Conservation (phyloP, 192 early-diverging fungal genomes). For the Phycomyces blakesleeanus region DNA sequence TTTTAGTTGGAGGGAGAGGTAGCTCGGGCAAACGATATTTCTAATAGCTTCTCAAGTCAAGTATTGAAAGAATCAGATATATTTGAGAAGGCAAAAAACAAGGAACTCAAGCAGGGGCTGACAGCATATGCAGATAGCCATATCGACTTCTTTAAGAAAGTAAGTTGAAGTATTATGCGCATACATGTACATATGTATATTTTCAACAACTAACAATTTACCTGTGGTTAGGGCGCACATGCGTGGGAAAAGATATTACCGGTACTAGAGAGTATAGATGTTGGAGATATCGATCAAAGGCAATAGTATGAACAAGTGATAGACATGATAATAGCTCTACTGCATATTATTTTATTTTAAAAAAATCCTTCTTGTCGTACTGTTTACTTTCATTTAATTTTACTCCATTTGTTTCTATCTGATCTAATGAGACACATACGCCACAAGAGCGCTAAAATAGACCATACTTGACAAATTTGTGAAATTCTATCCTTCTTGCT, state of each 20-base stretch:
- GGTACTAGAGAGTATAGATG: conserved; percentile 65
- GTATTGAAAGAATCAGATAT: conserved; percentile 80
- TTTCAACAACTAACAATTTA: not conserved
- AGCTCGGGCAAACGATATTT: conserved; percentile 66
- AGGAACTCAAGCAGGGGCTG: conserved; percentile 76
- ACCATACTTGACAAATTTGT: no score
- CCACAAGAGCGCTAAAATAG: not conserved
- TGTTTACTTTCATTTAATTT: conserved; percentile 1
- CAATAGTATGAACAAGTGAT: not conserved
- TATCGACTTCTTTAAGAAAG: conserved; percentile 80
- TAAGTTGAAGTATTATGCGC: conserved; percentile 22
- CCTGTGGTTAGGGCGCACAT: conserved; percentile 43
- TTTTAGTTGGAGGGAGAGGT: conserved; percentile 78
- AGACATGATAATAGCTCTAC: not conserved
- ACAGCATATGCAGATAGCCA: conserved; percentile 74
- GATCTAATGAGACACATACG: not conserved
- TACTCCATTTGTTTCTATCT: not conserved
- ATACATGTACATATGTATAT: not conserved
- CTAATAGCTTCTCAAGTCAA: conserved; percentile 71
- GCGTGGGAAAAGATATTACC: conserved; percentile 88
- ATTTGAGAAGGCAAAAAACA: conserved; percentile 75
- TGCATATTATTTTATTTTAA: not conserved
- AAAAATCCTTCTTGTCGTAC: not conserved
- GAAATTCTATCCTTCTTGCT: no score
- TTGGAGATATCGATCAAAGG: conserved; percentile 22